Conservation (phyloP, 2,329 filamentous ascomycete species). For the Hansfordia pulvinata region DNA sequence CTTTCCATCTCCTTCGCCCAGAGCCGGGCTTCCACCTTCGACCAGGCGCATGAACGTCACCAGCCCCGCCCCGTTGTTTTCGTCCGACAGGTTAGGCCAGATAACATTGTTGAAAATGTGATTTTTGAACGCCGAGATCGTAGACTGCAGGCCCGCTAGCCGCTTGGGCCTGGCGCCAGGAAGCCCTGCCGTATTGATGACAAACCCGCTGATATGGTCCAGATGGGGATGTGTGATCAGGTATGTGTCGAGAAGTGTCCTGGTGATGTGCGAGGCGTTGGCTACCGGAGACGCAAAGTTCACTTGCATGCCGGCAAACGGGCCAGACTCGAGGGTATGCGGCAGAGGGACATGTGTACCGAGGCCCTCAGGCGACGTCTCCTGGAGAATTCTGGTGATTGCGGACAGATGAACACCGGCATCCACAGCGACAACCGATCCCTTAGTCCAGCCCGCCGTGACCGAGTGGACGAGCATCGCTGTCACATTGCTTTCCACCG, state of each 20-base stretch:
- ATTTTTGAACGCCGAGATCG: constrained; percentile 81
- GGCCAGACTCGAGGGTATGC: constrained; percentile 48
- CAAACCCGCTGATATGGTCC: constrained; percentile 83
- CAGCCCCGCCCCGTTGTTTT: constrained; percentile 86
- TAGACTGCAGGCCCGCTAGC: constrained; percentile 72
- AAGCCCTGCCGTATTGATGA: constrained; percentile 83
- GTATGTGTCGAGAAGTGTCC: constrained; percentile 71
- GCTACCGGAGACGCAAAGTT: constrained; percentile 52
- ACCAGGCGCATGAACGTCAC: constrained; percentile 81
- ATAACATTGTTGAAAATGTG: constrained; percentile 98
- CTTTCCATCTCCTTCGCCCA: constrained; percentile 65
- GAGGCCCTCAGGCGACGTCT: constrained; percentile 26
- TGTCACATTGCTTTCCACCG: constrained; percentile 79
- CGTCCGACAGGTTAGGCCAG: constrained; percentile 94
- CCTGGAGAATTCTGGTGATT: constrained; percentile 66
- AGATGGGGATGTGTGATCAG: constrained; percentile 96
- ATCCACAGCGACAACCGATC: constrained; percentile 83
- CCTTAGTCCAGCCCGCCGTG: constrained; percentile 63
- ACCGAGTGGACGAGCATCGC: constrained; percentile 79
- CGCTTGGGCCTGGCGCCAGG: constrained; percentile 72
- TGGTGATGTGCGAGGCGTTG: constrained; percentile 71
- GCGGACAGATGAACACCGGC: constrained; percentile 80
- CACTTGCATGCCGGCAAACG: constrained; percentile 68
- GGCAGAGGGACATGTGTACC: constrained; percentile 25
- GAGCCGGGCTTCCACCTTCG: constrained; percentile 74